Conservation (phyloP, 345 rosid species). For the Rhodamnia argentea region DNA sequence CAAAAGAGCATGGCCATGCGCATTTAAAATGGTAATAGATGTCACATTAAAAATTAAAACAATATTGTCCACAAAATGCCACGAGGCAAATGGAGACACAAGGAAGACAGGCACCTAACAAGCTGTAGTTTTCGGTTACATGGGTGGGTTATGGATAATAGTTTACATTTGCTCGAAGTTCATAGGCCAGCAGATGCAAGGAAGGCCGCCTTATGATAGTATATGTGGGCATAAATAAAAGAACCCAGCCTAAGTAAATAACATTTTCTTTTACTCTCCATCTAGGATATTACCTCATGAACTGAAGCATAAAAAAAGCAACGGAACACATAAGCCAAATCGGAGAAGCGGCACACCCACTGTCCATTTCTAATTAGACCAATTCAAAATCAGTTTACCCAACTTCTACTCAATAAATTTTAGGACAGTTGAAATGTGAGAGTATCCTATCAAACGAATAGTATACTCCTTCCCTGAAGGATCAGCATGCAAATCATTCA, state of each 20-base stretch:
- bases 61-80: not conserved
- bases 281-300: not conserved
- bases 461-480: no score
- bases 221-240: not conserved
- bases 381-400: no score
- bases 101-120: not conserved
- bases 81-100: not conserved
- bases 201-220: not conserved
- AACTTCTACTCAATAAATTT: no score
- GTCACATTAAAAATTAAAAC: not conserved
- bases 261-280: not conserved
- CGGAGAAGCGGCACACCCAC: not conserved
- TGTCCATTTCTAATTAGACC: not conserved
- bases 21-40: not conserved
- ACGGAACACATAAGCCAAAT: not conserved
- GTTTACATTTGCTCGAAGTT: not conserved
- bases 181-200: not conserved
- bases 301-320: not conserved
- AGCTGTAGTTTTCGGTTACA: not conserved
- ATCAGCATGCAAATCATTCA: no score
- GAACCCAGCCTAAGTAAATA: not conserved
- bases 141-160: not conserved
- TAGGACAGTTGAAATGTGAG: no score
- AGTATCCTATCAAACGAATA: no score
- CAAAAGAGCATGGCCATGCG: not conserved